A percentile compares a stretch with the other conserved stretches of the same genome.
Conservation (phyloP, 192 early-diverging fungal genomes). For the Backusella circina region DNA sequence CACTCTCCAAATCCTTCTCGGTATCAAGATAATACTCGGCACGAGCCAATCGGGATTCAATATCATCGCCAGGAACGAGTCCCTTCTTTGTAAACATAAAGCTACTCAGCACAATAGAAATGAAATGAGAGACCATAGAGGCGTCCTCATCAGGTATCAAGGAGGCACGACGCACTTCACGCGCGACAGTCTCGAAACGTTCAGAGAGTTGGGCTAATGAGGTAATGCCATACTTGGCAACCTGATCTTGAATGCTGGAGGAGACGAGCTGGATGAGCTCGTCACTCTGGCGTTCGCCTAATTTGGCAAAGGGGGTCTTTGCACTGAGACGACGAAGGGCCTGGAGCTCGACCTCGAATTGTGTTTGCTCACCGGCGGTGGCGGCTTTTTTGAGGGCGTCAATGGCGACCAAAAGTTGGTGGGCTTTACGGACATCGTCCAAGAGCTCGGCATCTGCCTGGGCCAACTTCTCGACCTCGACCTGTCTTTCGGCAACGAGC, state of each 20-base stretch:
- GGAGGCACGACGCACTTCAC: slow-evolving; percentile 72
- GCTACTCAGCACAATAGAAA: slow-evolving; percentile 67
- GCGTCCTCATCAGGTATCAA: slow-evolving; percentile 86
- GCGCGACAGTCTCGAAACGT: slow-evolving; percentile 68
- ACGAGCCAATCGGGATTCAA: slow-evolving; percentile 82
- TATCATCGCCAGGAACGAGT: slow-evolving; percentile 78
- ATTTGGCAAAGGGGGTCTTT: slow-evolving; percentile 34
- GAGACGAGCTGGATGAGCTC: slow-evolving; percentile 61
- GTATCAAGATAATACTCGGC: slow-evolving; percentile 65
- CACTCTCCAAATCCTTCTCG: slow-evolving; percentile 78
- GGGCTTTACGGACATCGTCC: slow-evolving; percentile 56
- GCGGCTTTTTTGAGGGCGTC: slow-evolving; percentile 61
- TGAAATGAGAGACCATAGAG: slow-evolving; percentile 73
- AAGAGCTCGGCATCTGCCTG: slow-evolving; percentile 66
- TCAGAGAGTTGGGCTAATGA: slow-evolving; percentile 63
- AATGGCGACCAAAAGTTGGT: slow-evolving; percentile 65
- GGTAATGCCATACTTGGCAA: slow-evolving; percentile 61
- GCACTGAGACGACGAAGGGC: slow-evolving; percentile 55
- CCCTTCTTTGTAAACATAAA: slow-evolving; percentile 86
- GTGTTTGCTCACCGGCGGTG: slow-evolving; percentile 38
- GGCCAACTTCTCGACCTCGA: slow-evolving; percentile 64
- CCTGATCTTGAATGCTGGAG: slow-evolving; percentile 50
- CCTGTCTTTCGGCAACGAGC: slow-evolving; percentile 68
- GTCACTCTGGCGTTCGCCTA: slow-evolving; percentile 25
- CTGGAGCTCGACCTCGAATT: slow-evolving; percentile 70